Evolutionary conservation across 164 flowering plant species (phyloP), one percentile per base, ranked within the genome.

Genomic region (Magnolia changhungtana): DNA sequence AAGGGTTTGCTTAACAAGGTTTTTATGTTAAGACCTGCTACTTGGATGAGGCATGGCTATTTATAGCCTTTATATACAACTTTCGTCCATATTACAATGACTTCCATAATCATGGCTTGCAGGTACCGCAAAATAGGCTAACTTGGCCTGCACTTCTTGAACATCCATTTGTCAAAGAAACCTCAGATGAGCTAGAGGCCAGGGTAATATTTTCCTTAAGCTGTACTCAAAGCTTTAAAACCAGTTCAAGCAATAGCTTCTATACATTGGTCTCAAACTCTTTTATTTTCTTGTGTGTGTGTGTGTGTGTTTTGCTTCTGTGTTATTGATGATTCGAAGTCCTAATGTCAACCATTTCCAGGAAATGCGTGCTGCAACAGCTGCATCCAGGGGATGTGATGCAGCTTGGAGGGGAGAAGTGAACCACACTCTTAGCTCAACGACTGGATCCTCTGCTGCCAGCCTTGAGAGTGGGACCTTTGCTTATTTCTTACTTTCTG

Each of bases 1-100:
- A 93, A 85, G 83, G 99, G 99, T 59, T 83, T 96, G 90, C 95
- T 96, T 50, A 91, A 92, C 82, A 96, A 96, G 99, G 99, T 96
- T 67, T 20, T 75, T 20, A 8, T 6, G 23, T 58, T 9, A 63
- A 45, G 18, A n/a, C n/a, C 72, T 55, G 8, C 24, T 24, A 31
- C 19, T 13, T 45, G 23, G 72, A 64, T 63, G 19, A 45, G 21
- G 45, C 10, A 18, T 2, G 24, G 24, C 23, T 24, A 24, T 13
- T 51, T 76, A 21, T 67, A 14, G 63, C 11, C 31, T 73, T 63
- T 50, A 10, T 71, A 20, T 61, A n/a, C 24, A 23, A 29, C 13
- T 69, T 9, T 64, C 75, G n/a, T 68, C 24, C 45, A 27, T 14
- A 61, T 2, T 67, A 24, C 76, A 66, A 24, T 81, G 75, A 9